A percentile compares a stretch with the other conserved stretches of the same genome.
phyloP scores from a whole-genome alignment of 805 yeast species.

The Metschnikowia sp. region DNA sequence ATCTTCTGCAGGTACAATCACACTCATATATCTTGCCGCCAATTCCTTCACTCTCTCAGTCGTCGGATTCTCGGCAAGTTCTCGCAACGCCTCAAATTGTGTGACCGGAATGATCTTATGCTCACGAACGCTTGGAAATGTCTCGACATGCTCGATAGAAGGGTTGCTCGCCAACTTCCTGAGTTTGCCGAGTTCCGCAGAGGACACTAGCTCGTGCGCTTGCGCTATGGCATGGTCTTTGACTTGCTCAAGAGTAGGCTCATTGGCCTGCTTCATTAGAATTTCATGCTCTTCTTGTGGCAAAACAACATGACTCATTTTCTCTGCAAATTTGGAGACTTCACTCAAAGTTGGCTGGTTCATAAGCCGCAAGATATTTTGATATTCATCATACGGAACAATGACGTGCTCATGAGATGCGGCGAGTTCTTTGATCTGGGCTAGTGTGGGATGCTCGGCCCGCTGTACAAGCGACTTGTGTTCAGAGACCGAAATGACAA shows the following conservation, averaged over 20 bases:
- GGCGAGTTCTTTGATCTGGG: constrained; percentile 17
- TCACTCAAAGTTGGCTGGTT: constrained; percentile 20
- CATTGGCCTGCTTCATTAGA: constrained; percentile 3
- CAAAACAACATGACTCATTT: constrained; percentile 11
- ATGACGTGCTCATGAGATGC: constrained; percentile 15
- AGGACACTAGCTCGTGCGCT: constrained; percentile 2
- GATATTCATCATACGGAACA: constrained; percentile 13
- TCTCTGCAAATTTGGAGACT: constrained; percentile 14
- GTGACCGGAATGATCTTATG: not conserved
- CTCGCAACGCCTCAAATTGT: constrained; percentile 6
- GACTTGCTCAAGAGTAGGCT: constrained; percentile 9
- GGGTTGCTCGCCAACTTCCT: constrained; percentile 8
- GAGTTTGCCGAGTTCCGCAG: constrained; percentile 4
- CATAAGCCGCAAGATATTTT: constrained; percentile 1
- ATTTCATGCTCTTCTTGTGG: constrained; percentile 7
- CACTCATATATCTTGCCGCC: constrained; percentile 11
- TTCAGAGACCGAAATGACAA: constrained; percentile 30
- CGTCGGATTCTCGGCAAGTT: constrained; percentile 8
- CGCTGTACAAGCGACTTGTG: constrained; percentile 16
- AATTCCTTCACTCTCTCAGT: constrained; percentile 13
- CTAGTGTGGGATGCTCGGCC: constrained; percentile 17
- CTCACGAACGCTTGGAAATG: constrained; percentile 1
- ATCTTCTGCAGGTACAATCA: constrained; percentile 12
- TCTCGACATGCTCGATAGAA: constrained; percentile 11
- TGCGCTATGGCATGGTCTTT: constrained; percentile 5